Conservation (phyloP, 306 rosid genomes). For the Rosa persica region DNA sequence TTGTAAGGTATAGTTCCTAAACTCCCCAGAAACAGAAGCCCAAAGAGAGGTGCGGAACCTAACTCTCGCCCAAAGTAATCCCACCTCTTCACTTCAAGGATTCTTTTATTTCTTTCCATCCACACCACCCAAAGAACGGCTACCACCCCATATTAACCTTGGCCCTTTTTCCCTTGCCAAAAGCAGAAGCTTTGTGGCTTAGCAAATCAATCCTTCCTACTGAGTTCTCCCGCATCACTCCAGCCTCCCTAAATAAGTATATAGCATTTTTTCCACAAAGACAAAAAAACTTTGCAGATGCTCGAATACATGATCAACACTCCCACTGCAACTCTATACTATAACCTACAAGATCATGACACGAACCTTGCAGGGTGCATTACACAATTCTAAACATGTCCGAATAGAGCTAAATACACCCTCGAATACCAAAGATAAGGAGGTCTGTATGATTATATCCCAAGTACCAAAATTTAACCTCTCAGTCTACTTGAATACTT, state of each 20-base stretch:
- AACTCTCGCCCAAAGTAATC: neutral
- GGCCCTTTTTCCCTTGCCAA: neutral
- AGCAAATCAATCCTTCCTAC: neutral
- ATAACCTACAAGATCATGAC: neutral
- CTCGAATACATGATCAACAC: neutral
- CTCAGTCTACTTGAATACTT: neutral
- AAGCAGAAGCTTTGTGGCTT: neutral
- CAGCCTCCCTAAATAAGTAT: neutral
- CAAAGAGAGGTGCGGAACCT: neutral
- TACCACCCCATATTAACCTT: too few relatives aligned
- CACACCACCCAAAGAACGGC: too few relatives aligned
- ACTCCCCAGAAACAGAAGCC: neutral
- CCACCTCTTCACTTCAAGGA: neutral
- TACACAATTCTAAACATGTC: neutral
- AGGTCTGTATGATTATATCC: neutral
- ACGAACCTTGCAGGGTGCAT: neutral
- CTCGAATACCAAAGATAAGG: constrained; percentile 6
- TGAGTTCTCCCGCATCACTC: neutral
- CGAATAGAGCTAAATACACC: neutral
- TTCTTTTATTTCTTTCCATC: neutral
- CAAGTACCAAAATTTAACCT: neutral
- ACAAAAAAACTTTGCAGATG: neutral
- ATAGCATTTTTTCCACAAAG: neutral
- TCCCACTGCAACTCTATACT: neutral
- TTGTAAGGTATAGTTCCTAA: neutral